Base-by-base conservation (phyloP, 2,329 filamentous ascomycete species). In the Ceratocystis papillata region DNA sequence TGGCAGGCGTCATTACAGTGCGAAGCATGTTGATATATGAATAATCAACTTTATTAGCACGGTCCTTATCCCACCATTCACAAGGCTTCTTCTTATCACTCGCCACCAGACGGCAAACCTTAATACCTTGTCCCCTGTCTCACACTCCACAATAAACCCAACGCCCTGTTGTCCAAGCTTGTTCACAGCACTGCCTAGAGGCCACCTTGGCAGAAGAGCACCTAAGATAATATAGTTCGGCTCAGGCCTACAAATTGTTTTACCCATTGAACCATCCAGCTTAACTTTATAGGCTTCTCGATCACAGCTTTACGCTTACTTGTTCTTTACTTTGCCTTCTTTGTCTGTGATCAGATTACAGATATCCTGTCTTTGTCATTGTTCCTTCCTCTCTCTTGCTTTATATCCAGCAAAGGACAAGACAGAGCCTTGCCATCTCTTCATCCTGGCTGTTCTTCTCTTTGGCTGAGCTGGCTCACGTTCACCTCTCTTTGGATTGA, bases 181-280 rank as follows among this genome's bases (percentile, higher is more conserved):
- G 22, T 28, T 57, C 28, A 50, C 22, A 41, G 28, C 44, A 63
- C 33, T 57, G 30, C 45, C 45, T 66, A 66, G 60, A 66, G 65
- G 65, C 65, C 65, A 67, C 62, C 62, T 67, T 64, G 65, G 64
- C 65, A 48, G 63, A 59, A 53, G 44, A 25, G 25, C 48, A 65
- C 37, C n/a, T 22, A 60, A 30, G 15, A 15, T n/a, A 37, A 59
- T 59, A 59, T 37, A 59, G 55, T n/a, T 59, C 55, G 10, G 25
- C 55, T 59, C 55, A 59, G 55, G 55, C 55, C 55, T 33, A 53
- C 48, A 53, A 59, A 41, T 41, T 41, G 5, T 41, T 15, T 41
- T 4, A 15, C 10, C 37, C 10, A 41, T 41, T 41, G 28, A 28
- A 33, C 55, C 25, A 33, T 59, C n/a, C 33, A n/a, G 55, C 25